phyloP scores from a whole-genome alignment of 495 filamentous ascomycete species.

The Tuber umbilicatum region DNA sequence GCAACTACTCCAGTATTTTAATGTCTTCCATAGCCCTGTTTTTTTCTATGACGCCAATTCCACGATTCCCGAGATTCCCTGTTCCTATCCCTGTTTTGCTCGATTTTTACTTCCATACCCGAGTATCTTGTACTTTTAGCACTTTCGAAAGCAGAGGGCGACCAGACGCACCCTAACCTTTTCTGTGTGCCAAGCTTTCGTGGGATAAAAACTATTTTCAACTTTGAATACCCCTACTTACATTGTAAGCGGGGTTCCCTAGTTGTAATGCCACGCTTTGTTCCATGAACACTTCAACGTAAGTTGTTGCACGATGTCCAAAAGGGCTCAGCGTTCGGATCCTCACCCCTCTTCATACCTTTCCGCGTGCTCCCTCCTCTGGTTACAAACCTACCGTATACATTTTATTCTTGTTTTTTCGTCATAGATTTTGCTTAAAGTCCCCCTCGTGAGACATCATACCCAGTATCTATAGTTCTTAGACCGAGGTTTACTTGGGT shows the following conservation, averaged over 20 bases:
- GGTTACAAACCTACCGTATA: not conserved
- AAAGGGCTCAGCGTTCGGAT: not conserved
- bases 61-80: no score
- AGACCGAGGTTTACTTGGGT: slow-evolving; percentile 13
- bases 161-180: no score
- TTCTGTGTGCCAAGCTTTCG: no score
- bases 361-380: not conserved
- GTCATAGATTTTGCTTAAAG: slow-evolving; percentile 13
- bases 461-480: not conserved
- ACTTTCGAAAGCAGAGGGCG: no score
- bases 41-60: no score
- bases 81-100: no score
- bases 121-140: no score
- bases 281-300: not conserved
- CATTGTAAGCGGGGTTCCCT: not conserved
- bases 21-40: no score
- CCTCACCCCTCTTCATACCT: not conserved
- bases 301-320: not conserved
- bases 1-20: no score
- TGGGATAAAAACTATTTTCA: no score
- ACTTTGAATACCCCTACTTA: no score
- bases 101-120: no score
- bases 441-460: slow-evolving; percentile 13
- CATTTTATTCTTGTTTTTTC: not conserved
- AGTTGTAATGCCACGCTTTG: not conserved